A percentile compares a stretch with the other conserved stretches of the same genome.
Conservation (phyloP, 208 protist species). For the Wallacemonas sp. region DNA sequence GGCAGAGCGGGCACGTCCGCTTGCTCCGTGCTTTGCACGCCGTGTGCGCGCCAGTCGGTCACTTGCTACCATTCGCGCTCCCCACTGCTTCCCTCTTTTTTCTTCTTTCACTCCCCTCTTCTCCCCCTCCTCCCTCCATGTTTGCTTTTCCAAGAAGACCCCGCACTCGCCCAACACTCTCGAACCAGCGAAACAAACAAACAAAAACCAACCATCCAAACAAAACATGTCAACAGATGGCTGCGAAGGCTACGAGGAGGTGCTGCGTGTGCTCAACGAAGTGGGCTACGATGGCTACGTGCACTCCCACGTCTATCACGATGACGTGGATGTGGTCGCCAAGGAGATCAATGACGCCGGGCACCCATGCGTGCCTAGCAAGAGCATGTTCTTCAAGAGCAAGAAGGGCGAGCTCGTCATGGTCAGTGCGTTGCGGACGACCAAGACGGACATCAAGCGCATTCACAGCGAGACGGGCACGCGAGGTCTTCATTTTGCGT, state of each 20-base stretch:
- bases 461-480: conserved; percentile 61
- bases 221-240: conserved; percentile 57
- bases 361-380: conserved; percentile 53
- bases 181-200: too few species aligned
- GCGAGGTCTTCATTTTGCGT: conserved; percentile 83
- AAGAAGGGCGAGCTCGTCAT: conserved; percentile 90
- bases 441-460: conserved; percentile 78
- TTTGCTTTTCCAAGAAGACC: too few species aligned
- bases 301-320: not conserved
- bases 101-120: not conserved
- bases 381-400: conserved; percentile 91
- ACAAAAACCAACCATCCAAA: too few species aligned
- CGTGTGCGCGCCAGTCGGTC: too few species aligned
- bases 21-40: too few species aligned
- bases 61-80: too few species aligned
- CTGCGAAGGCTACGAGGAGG: conserved; percentile 42
- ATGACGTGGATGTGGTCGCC: conserved; percentile 55
- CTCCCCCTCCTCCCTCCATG: not conserved
- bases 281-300: conserved; percentile 13
- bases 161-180: too few species aligned
- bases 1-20: too few species aligned
- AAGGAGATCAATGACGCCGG: conserved; percentile 67
- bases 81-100: not conserved
- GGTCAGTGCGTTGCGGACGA: conserved; percentile 62
- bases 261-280: conserved; percentile 24